phyloP scores from a whole-genome alignment of 768 basidiomycete species.

The Naematelia aurantialba region DNA sequence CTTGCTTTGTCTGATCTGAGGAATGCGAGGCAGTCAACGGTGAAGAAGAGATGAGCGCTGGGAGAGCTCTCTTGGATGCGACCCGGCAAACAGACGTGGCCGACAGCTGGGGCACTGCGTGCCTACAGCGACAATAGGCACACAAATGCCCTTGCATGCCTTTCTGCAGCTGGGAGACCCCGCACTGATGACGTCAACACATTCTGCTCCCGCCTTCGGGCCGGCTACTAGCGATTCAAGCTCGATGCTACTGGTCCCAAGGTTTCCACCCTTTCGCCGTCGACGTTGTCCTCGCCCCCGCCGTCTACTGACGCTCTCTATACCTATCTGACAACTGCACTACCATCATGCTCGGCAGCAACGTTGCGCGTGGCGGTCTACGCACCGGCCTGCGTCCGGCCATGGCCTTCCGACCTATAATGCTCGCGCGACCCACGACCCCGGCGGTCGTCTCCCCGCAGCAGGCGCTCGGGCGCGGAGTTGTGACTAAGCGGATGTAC shows the following conservation, averaged over 20 bases:
- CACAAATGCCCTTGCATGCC: neutral
- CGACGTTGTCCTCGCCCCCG: neutral
- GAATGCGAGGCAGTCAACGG: neutral
- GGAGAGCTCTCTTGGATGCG: neutral
- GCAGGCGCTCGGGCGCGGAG: conserved; percentile 12
- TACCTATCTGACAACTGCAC: neutral
- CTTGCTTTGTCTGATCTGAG: no score
- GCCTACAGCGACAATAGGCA: no score
- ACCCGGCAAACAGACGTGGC: neutral
- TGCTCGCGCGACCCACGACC: conserved; percentile 4
- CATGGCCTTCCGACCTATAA: neutral
- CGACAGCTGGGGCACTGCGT: neutral
- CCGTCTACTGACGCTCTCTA: neutral
- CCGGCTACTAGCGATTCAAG: neutral
- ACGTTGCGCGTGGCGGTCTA: neutral
- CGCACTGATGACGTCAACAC: neutral
- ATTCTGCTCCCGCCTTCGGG: neutral
- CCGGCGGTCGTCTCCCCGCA: conserved; percentile 5
- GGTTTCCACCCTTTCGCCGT: no score
- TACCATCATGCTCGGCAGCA: neutral
- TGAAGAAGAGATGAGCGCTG: conserved; percentile 1
- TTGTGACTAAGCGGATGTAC: conserved; percentile 9
- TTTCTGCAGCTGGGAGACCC: neutral
- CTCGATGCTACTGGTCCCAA: neutral
- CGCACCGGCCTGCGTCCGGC: neutral